A percentile compares a stretch with the other conserved stretches of the same genome.
phyloP scores from a whole-genome alignment of 116 monocot species.

The Papilionanthe hybrid region DNA sequence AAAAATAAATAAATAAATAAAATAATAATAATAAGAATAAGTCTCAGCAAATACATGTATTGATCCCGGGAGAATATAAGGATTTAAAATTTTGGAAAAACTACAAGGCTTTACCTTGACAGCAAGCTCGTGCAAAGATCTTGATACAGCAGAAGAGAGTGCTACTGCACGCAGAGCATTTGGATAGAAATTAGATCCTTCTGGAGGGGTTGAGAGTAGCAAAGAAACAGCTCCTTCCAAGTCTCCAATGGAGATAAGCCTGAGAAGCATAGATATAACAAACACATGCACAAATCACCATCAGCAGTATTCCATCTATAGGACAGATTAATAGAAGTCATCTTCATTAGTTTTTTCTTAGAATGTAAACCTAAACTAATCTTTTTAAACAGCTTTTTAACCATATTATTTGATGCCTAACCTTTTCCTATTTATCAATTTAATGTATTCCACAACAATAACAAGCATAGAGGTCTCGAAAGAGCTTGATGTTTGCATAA shows the following conservation, averaged over 20 bases:
- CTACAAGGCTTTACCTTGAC: slow-evolving; percentile 55
- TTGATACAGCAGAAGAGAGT: slow-evolving; percentile 94
- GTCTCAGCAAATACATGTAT: background rate
- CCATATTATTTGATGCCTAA: background rate
- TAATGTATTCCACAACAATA: background rate
- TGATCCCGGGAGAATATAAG: background rate
- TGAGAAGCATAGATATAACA: slow-evolving; percentile 14
- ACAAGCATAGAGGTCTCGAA: no score
- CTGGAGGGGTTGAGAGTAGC: slow-evolving; percentile 93
- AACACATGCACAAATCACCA: background rate
- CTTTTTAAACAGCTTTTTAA: background rate
- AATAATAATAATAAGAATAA: background rate
- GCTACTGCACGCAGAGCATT: slow-evolving; percentile 96
- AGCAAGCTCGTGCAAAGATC: slow-evolving; percentile 94
- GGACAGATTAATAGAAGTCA: background rate
- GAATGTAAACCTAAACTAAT: background rate
- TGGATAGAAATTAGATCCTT: slow-evolving; percentile 87
- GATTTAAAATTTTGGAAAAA: background rate
- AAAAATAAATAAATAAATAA: background rate
- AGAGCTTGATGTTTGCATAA: no score
- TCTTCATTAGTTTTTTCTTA: background rate
- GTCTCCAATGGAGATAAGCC: slow-evolving; percentile 89
- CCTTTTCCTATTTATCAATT: background rate
- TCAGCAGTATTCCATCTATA: background rate
- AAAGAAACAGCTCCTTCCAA: slow-evolving; percentile 92